phyloP scores from a whole-genome alignment of 345 rosid genomes.

The Lumnitzera racemosa region DNA sequence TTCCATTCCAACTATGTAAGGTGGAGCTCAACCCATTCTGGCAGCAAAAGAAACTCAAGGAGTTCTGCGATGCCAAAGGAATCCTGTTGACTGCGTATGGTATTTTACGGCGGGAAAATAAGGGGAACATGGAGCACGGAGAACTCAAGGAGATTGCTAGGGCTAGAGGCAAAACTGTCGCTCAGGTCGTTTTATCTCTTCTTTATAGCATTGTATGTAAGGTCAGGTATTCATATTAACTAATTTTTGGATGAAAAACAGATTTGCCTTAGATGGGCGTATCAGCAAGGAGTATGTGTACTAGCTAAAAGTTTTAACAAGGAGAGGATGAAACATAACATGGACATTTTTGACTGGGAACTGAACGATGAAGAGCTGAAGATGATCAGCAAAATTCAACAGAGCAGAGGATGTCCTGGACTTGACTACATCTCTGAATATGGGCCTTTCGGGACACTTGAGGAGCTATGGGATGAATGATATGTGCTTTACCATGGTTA shows the following conservation, averaged over 20 bases:
- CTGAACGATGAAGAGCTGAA: constrained; percentile 8
- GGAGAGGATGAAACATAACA: constrained; percentile 16
- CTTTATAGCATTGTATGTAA: too few species aligned
- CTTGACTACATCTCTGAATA: constrained; percentile 8
- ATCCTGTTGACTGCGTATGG: constrained; percentile 55
- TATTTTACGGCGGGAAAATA: constrained; percentile 68
- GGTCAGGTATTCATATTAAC: too few species aligned
- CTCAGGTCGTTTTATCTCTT: constrained; percentile 40
- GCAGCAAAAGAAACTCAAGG: constrained; percentile 65
- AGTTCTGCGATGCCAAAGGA: constrained; percentile 46
- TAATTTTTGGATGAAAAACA: not conserved
- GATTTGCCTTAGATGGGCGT: constrained; percentile 15
- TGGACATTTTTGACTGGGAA: constrained; percentile 13
- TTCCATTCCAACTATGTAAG: constrained; percentile 19
- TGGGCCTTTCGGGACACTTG: constrained; percentile 10
- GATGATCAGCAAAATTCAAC: constrained; percentile 11
- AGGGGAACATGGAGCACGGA: constrained; percentile 50
- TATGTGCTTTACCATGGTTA: too few species aligned
- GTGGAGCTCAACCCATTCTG: constrained; percentile 84
- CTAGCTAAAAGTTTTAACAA: constrained; percentile 16
- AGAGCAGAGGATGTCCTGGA: constrained; percentile 11
- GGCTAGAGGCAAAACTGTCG: constrained; percentile 58
- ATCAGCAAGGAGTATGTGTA: constrained; percentile 8
- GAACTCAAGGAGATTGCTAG: constrained; percentile 58
- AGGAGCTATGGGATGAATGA: constrained; percentile 17